These are phyloP conservation scores for Cetraspora pellucida DNA, from an alignment of 192 early-diverging fungal species.

Conservation along the genomic window DNA sequence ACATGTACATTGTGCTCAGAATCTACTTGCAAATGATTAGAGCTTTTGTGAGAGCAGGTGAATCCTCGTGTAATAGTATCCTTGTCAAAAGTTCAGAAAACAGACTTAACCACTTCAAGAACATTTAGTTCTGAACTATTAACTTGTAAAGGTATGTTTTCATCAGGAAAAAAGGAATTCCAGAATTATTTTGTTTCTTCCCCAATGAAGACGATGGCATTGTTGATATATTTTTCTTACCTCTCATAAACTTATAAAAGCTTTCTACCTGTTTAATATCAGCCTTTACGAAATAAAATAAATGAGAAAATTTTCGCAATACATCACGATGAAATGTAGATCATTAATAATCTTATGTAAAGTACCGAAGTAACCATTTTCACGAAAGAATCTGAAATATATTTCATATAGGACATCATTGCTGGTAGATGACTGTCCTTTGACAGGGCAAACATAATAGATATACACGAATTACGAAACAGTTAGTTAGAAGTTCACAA, in stretches of 20 bases:
- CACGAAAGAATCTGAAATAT: too few species aligned
- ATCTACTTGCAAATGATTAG: not conserved
- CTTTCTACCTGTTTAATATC: not conserved
- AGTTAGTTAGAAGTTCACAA: too few species aligned
- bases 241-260: not conserved
- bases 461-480: too few species aligned
- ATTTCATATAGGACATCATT: too few species aligned
- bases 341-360: too few species aligned
- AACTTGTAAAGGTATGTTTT: slow-evolving; percentile 1
- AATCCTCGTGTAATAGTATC: slow-evolving; percentile 14
- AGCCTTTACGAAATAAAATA: slow-evolving; percentile 11
- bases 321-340: too few species aligned
- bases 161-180: slow-evolving; percentile 18
- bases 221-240: not conserved
- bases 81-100: slow-evolving; percentile 22
- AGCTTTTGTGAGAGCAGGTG: slow-evolving; percentile 19
- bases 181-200: not conserved
- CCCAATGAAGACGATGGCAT: not conserved
- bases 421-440: too few species aligned
- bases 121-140: slow-evolving; percentile 14
- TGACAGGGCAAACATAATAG: too few species aligned
- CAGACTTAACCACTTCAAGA: slow-evolving; percentile 24
- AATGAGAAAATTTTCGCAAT: slow-evolving; percentile 8
- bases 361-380: too few species aligned
- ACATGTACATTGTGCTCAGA: not conserved